phyloP scores from a whole-genome alignment of 2,329 filamentous ascomycete genomes.

The Penicillium sp. region DNA sequence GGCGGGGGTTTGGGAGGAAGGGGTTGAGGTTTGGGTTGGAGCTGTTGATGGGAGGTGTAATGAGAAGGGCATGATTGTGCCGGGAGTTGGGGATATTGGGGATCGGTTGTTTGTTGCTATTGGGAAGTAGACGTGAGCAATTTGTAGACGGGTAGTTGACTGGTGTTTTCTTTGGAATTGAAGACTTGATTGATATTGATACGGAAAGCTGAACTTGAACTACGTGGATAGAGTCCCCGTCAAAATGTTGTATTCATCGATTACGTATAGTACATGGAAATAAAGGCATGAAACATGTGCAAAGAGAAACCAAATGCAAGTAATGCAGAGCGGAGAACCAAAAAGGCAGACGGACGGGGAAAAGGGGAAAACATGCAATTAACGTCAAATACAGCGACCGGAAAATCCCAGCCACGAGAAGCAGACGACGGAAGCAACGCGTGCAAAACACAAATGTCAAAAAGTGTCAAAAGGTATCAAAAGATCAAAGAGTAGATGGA shows the following conservation, averaged over 20 bases:
- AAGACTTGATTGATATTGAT: no score
- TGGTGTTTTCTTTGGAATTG: not conserved
- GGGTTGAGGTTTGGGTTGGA: slow-evolving; percentile 69
- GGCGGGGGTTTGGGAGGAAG: slow-evolving; percentile 70
- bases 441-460: slow-evolving; percentile 2
- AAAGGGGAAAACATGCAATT: slow-evolving; percentile 1
- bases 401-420: not conserved
- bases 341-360: not conserved
- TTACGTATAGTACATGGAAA: slow-evolving; percentile 42
- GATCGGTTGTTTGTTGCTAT: slow-evolving; percentile 86
- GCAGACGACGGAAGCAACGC: slow-evolving; percentile 25
- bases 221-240: slow-evolving; percentile 23
- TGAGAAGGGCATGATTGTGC: slow-evolving; percentile 82
- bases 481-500: slow-evolving; percentile 28
- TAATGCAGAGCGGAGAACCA: slow-evolving; percentile 20
- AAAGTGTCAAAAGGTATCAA: slow-evolving; percentile 36
- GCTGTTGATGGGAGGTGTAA: slow-evolving; percentile 72
- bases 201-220: no score
- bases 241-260: slow-evolving; percentile 35
- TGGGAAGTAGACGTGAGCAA: slow-evolving; percentile 61
- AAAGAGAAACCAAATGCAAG: slow-evolving; percentile 23
- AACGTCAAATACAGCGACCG: slow-evolving; percentile 2
- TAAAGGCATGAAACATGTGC: slow-evolving; percentile 30
- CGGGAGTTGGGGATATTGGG: slow-evolving; percentile 85
- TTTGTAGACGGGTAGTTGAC: not conserved